Evolutionary conservation across 1,284 basidiomycete species (phyloP).

Genomic region (Erythrobasidium hasegawianum): DNA sequence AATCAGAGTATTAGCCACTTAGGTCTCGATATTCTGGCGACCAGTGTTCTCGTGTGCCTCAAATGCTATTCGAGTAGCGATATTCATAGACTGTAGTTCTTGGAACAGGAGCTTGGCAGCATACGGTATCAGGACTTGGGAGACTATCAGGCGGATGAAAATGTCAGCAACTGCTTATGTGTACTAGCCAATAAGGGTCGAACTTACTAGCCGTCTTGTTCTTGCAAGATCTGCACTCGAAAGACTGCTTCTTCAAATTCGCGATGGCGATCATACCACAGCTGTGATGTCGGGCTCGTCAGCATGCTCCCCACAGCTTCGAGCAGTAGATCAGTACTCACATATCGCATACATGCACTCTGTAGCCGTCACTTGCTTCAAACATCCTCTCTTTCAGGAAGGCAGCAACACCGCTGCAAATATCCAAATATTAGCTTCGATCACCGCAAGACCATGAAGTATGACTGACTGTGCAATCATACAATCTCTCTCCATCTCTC

Average conservation of each 20-base stretch:
- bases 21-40: slow-evolving; percentile 27
- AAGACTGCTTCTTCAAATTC: slow-evolving; percentile 64
- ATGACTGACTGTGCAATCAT: slow-evolving; percentile 81
- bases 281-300: too few species aligned
- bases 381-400: slow-evolving; percentile 56
- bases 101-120: slow-evolving; percentile 62
- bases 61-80: slow-evolving; percentile 64
- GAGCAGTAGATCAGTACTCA: too few species aligned
- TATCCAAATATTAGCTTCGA: background rate
- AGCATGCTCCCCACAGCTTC: too few species aligned
- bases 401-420: slow-evolving; percentile 72
- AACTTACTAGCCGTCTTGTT: slow-evolving; percentile 72
- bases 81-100: slow-evolving; percentile 89
- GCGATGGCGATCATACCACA: slow-evolving; percentile 93
- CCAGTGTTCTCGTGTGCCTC: slow-evolving; percentile 24
- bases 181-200: too few species aligned
- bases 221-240: slow-evolving; percentile 78
- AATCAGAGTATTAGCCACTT: too few species aligned
- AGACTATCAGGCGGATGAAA: slow-evolving; percentile 38
- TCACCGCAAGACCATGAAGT: background rate
- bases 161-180: background rate
- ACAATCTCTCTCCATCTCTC: slow-evolving; percentile 99
- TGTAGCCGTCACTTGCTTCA: slow-evolving; percentile 66
- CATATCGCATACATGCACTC: slow-evolving; percentile 94
- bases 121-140: slow-evolving; percentile 51